These are phyloP conservation scores for Russula olivacea DNA, from an alignment of 768 basidiomycete species.

Conservation along the genomic window DNA sequence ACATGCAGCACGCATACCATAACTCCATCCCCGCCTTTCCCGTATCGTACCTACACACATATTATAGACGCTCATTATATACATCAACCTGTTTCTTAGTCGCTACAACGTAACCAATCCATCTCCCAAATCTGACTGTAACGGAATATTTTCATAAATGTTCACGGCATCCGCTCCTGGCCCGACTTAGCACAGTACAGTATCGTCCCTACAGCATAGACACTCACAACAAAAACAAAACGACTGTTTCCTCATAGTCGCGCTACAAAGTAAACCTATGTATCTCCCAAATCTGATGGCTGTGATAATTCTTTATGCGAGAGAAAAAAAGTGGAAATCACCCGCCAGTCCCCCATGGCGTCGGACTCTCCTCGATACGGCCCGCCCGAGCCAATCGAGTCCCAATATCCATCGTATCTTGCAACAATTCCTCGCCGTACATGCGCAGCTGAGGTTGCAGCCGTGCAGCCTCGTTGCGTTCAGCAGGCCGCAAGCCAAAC, in stretches of 20 bases:
- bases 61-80: slow-evolving; percentile 4
- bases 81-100: neutral
- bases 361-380: slow-evolving; percentile 60
- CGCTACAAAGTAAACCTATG: neutral
- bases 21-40: neutral
- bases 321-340: neutral
- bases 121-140: neutral
- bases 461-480: slow-evolving; percentile 29
- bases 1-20: neutral
- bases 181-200: too few relatives aligned
- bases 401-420: slow-evolving; percentile 60
- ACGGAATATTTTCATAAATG: too few relatives aligned
- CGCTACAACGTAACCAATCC: neutral
- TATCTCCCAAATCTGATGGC: neutral
- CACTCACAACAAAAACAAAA: neutral
- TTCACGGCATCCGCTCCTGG: too few relatives aligned
- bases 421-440: slow-evolving; percentile 56
- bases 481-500: slow-evolving; percentile 60
- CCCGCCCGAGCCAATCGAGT: slow-evolving; percentile 44
- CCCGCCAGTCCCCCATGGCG: slow-evolving; percentile 37
- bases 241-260: neutral
- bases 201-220: too few relatives aligned
- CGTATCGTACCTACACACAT: neutral
- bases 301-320: neutral
- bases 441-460: slow-evolving; percentile 40